These are phyloP conservation scores for Aspergillus cejpii DNA, from an alignment of 2,329 filamentous ascomycete genomes.

Conservation along the genomic window DNA sequence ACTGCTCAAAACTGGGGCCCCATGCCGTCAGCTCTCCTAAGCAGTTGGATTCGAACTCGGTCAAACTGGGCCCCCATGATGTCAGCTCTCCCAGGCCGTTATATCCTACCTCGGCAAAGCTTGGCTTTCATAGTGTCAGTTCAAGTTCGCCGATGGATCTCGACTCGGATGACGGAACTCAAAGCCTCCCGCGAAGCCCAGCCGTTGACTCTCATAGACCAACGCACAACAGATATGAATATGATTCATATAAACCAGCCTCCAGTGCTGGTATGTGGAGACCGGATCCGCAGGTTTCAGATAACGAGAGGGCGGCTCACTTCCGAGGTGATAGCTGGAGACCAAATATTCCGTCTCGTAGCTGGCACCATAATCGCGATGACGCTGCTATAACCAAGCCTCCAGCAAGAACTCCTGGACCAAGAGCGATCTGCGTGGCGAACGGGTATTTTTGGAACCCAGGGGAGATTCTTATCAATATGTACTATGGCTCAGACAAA, in stretches of 20 bases:
- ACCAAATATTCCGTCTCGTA: not conserved
- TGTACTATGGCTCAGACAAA: constrained; percentile 29
- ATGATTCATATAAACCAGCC: not conserved
- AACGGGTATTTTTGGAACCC: constrained; percentile 17
- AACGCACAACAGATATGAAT: not conserved
- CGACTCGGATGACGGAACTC: not conserved
- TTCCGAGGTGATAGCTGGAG: not conserved
- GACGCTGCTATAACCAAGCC: constrained; percentile 1
- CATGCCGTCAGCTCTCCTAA: not conserved
- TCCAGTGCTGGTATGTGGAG: not conserved
- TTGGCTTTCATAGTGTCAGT: not conserved
- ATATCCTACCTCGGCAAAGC: not conserved
- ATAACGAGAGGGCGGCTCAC: not conserved
- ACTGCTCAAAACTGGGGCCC: not conserved
- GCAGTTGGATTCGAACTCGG: not conserved
- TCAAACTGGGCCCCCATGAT: not conserved
- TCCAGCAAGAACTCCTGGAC: constrained; percentile 8
- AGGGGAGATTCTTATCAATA: constrained; percentile 23
- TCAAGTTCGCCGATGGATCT: not conserved
- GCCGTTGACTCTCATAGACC: not conserved
- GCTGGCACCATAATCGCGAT: not conserved
- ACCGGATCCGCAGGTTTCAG: not conserved
- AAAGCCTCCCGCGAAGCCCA: not conserved
- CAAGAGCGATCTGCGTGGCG: not conserved
- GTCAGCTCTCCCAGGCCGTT: not conserved